A percentile compares a stretch with the other conserved stretches of the same genome.
phyloP scores from a whole-genome alignment of 1,284 basidiomycete species.

The Neonothopanus nambi region DNA sequence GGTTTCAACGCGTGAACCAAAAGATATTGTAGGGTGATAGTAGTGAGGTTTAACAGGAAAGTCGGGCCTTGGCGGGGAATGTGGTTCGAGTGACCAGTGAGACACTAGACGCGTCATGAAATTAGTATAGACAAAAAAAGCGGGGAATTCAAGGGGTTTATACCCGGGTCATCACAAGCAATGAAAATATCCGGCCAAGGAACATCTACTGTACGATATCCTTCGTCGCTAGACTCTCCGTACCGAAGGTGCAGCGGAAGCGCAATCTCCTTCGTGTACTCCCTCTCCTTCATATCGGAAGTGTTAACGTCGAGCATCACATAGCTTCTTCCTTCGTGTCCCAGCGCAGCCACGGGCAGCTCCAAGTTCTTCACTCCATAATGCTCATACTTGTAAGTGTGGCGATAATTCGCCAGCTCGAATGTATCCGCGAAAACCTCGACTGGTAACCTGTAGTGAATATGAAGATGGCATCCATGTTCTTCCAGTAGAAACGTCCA shows the following conservation, averaged over 20 bases:
- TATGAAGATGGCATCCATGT: conserved; percentile 54
- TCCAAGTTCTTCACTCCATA: conserved; percentile 50
- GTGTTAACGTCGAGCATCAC: neutral
- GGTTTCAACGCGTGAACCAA: conserved; percentile 12
- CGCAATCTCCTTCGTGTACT: conserved; percentile 33
- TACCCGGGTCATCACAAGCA: conserved; percentile 32
- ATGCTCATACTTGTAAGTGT: conserved; percentile 40
- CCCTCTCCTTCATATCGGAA: conserved; percentile 12
- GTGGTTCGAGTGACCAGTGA: no score
- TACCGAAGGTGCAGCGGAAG: conserved; percentile 57
- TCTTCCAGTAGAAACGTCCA: conserved; percentile 57
- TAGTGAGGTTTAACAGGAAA: no score
- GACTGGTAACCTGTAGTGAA: conserved; percentile 36
- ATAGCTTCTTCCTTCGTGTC: conserved; percentile 16
- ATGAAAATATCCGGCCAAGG: conserved; percentile 44
- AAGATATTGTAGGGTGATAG: neutral
- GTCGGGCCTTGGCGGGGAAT: no score
- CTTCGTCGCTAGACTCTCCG: conserved; percentile 28
- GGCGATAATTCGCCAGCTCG: conserved; percentile 47
- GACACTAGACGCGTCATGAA: no score
- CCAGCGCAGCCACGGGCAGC: conserved; percentile 45
- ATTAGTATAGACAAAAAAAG: neutral
- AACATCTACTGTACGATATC: no score
- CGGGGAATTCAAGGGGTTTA: neutral
- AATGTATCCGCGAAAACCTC: conserved; percentile 31